Evolutionary conservation across 75 land plant genomes (phyloP), one percentile per base, ranked within the genome.

Genomic region (Sequoia sempervirens): DNA sequence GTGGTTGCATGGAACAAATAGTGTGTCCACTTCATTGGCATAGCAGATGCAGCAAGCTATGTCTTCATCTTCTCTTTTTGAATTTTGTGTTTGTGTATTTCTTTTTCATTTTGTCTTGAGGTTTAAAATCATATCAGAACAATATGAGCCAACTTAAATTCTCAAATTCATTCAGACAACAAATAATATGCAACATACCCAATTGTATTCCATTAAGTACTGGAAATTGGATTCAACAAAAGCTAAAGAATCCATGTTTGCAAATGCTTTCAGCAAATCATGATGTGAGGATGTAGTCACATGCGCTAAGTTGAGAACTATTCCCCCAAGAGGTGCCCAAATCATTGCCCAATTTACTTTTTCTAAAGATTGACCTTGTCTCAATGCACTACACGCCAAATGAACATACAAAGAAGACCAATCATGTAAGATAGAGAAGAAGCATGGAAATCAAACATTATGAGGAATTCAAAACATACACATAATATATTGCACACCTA

Each of bases 21-120:
- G 80, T 8, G 96, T 91, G 87, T 95, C 90, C 46, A 91, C 90
- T 82, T 92, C 91, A 73, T 85, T 75, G 8, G 92, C 91, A 85
- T 97, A 97, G 85, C 99, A 97, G 75, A 97, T 95, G 88, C 94
- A 95, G 92, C 99, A 97, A 66, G 86, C 82, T 40, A 90, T 95
- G 23, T 83, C 85, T 78, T 45, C 80, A 11, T 83, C 87, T 13
- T 86, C 92, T 30, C 85, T 79, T 30, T 13, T 69, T 18, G 40
- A 64, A 18, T 64, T 30, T 38, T 37, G 85, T 84, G 58, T 84
- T 20, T 56, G 50, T 83, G 81, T 89, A 56, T 82, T 47, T 34
- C 82, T 79, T 30, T 85, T 87, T 32, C 82, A 87, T 82, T 87
- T 89, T 45, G 83, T 81, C 53, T 88, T 87, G 6, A 96, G 87